Percentiles rank a stretch among this genome's conserved stretches.
These are phyloP conservation scores for Russula brevipes DNA, from an alignment of 768 basidiomycete species.

Conservation along the genomic window DNA sequence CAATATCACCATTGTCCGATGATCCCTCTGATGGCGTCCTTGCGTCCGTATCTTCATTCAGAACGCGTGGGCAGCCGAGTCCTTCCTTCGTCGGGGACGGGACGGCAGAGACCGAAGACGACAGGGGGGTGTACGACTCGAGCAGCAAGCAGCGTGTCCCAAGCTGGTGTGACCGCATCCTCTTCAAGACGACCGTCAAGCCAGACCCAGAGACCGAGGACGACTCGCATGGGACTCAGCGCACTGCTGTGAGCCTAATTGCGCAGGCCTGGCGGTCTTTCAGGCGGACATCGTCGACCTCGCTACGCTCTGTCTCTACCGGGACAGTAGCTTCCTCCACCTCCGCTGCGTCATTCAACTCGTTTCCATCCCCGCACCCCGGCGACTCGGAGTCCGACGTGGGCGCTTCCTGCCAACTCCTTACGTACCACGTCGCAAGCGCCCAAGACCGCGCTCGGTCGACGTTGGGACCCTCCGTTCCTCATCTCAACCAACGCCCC, in stretches of 20 bases:
- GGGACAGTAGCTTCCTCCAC: background rate
- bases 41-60: background rate
- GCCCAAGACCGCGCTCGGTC: constrained; percentile 20
- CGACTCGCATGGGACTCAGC: constrained; percentile 35
- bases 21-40: constrained; percentile 1
- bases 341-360: background rate
- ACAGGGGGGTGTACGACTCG: constrained; percentile 71
- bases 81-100: constrained; percentile 30
- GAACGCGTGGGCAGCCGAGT: constrained; percentile 4
- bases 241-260: constrained; percentile 24
- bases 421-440: constrained; percentile 16
- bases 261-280: constrained; percentile 27
- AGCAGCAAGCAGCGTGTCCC: constrained; percentile 79
- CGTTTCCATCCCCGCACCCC: background rate
- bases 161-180: constrained; percentile 84
- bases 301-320: constrained; percentile 11
- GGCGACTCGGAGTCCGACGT: background rate
- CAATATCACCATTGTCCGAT: background rate
- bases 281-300: constrained; percentile 12
- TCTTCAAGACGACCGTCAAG: constrained; percentile 70
- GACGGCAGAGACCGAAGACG: constrained; percentile 40
- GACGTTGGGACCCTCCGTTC: background rate
- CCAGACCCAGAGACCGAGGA: constrained; percentile 42
- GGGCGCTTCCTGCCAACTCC: background rate
- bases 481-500: background rate